Evolutionary conservation across 225 moss, liverwort and hornwort species (phyloP).

Genomic region (Climacium dendroides): DNA sequence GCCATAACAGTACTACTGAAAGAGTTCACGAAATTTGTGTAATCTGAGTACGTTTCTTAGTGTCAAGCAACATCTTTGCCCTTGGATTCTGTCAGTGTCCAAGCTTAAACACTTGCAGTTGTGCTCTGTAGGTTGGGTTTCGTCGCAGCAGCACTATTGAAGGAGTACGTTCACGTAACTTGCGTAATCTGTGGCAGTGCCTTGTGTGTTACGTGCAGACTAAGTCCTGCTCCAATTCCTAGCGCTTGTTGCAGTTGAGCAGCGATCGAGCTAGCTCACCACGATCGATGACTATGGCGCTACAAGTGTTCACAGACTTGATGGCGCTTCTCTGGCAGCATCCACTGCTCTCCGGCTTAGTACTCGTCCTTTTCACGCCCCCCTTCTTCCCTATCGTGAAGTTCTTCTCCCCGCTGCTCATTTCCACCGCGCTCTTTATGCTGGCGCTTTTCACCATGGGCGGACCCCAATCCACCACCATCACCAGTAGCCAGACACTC

Average conservation of each 20-base stretch:
- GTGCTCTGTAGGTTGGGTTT: background rate
- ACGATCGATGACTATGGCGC: constrained; percentile 27
- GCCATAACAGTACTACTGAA: no score
- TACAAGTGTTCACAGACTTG: constrained; percentile 26
- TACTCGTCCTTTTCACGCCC: constrained; percentile 64
- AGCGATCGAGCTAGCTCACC: background rate
- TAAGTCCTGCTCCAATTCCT: background rate
- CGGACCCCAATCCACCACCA: background rate
- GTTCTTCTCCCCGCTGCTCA: constrained; percentile 76
- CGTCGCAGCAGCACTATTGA: background rate
- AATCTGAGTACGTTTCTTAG: no score
- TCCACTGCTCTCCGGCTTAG: constrained; percentile 38
- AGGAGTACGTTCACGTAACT: background rate
- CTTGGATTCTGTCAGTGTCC: background rate
- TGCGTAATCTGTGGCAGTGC: background rate
- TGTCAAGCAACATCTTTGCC: no score
- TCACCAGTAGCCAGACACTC: background rate
- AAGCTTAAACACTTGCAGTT: background rate
- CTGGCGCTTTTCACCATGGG: constrained; percentile 64
- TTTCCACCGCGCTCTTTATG: constrained; percentile 81
- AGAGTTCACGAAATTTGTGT: background rate
- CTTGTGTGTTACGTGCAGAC: background rate
- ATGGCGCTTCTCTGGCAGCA: constrained; percentile 61
- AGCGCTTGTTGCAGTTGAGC: background rate
- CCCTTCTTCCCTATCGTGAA: constrained; percentile 71